Evolutionary conservation across 164 flowering plant species (phyloP).

Genomic region (Saururus chinensis): DNA sequence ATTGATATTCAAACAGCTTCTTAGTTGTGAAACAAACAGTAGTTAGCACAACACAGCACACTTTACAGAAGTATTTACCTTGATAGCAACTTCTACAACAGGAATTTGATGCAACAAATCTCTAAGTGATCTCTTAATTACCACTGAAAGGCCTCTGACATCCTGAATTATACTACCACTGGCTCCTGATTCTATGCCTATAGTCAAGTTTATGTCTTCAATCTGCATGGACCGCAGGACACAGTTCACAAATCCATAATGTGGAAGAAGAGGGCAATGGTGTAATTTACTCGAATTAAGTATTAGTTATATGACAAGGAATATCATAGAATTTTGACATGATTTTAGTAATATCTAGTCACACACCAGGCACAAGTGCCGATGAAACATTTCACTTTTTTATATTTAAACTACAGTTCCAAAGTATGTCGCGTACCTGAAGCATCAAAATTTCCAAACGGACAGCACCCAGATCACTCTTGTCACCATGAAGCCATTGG

Average conservation of each 20-base stretch:
- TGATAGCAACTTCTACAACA: constrained; percentile 44
- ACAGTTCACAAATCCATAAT: neutral
- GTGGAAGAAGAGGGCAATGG: neutral
- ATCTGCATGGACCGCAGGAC: constrained; percentile 30
- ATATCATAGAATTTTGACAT: neutral
- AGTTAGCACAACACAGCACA: neutral
- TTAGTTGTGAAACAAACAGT: neutral
- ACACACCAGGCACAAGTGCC: neutral
- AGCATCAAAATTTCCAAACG: constrained; percentile 66
- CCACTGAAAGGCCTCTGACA: constrained; percentile 77
- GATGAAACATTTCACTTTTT: neutral
- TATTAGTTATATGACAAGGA: neutral
- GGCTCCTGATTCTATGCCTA: constrained; percentile 53
- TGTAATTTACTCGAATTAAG: no score
- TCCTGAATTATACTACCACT: constrained; percentile 86
- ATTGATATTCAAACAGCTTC: neutral
- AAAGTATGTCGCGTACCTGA: constrained; percentile 31
- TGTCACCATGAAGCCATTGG: constrained; percentile 69
- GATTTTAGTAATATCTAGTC: no score
- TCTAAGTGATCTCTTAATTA: constrained; percentile 74
- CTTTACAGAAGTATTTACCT: constrained; percentile 27
- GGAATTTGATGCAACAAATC: constrained; percentile 86
- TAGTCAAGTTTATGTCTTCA: constrained; percentile 73
- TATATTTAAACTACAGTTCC: neutral
- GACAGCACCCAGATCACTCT: constrained; percentile 64